phyloP scores from a whole-genome alignment of 495 filamentous ascomycete genomes.

The Bacidia rubella region DNA sequence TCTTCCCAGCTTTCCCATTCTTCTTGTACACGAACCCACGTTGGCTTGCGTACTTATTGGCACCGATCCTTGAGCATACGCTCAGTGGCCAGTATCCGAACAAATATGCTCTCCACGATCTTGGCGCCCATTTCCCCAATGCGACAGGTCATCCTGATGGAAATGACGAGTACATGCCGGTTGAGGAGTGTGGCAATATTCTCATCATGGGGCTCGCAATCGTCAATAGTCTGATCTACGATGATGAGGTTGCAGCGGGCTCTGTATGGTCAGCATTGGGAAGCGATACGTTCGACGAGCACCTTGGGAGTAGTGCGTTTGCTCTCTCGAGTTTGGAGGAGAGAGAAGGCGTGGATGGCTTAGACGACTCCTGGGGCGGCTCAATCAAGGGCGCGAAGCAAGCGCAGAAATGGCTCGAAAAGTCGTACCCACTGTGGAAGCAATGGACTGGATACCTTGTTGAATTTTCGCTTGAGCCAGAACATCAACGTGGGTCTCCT shows the following conservation, averaged over 20 bases:
- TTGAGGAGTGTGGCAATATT: conserved; percentile 95
- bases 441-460: conserved; percentile 90
- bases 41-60: conserved; percentile 82
- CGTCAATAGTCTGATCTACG: conserved; percentile 65
- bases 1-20: conserved; percentile 90
- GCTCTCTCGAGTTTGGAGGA: conserved; percentile 30
- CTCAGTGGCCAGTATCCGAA: conserved; percentile 86
- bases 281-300: conserved; percentile 12
- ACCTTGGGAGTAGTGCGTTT: conserved; percentile 24
- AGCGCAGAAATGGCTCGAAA: conserved; percentile 44
- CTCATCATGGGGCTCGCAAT: conserved; percentile 86
- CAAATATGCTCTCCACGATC: conserved; percentile 84
- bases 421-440: conserved; percentile 70
- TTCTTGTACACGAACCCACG: conserved; percentile 88
- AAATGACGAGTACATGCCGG: conserved; percentile 89
- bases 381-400: conserved; percentile 30
- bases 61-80: conserved; percentile 84
- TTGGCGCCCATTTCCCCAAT: conserved; percentile 83
- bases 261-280: conserved; percentile 35
- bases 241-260: conserved; percentile 39
- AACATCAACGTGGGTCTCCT: conserved; percentile 52
- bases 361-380: conserved; percentile 42
- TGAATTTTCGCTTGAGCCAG: conserved; percentile 71
- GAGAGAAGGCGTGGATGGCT: conserved; percentile 30
- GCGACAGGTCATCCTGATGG: conserved; percentile 82